Evolutionary conservation across 768 basidiomycete species (phyloP), one percentile per base, ranked within the genome.

Genomic region (Psilocybe sp.): DNA sequence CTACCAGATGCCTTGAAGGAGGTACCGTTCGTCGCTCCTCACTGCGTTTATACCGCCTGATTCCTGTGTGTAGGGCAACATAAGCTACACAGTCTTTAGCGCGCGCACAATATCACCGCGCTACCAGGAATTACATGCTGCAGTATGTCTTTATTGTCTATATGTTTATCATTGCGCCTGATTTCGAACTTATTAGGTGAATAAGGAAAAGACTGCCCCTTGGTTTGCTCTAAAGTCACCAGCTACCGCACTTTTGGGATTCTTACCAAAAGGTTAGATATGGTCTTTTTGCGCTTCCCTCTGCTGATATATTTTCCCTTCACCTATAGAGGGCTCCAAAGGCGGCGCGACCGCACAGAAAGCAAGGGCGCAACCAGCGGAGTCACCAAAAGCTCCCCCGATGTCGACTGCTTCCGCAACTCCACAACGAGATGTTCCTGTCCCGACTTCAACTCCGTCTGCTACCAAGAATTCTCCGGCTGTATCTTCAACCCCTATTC

Each of bases 1-100:
- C 62, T 89, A 3, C 80, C 86, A 0, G 31, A 48, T 3, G 87
- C 89, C 60, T 59, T 89, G 20, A 80, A 75, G 49, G 85, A 84
- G 71, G 87, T 83, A 8, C 35, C 70, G 19, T 4, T 11, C n/a
- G 44, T 14, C 14, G 18, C 9, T 6, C 12, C 13, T 1, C 35
- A 1, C 28, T 5, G n/a, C 35, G 8, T 15, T 4, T 19, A 20
- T 3, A 18, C 11, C 44, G 23, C 34, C 49, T 35, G 44, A 34
- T 12, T 44, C 8, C 1, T 34, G 15, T 15, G 36, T 46, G 5
- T 49, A 89, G 87, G 72, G 85, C 55, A 78, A 79, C 43, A 85
- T 88, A 42, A 66, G 77, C 50, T 69, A 79, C 44, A 85, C 72
- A 54, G 66, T 75, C 10, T 77, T 89, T 10, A 69, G 69, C 40